Conservation (phyloP, 345 rosid genomes). For the Salix purpurea region DNA sequence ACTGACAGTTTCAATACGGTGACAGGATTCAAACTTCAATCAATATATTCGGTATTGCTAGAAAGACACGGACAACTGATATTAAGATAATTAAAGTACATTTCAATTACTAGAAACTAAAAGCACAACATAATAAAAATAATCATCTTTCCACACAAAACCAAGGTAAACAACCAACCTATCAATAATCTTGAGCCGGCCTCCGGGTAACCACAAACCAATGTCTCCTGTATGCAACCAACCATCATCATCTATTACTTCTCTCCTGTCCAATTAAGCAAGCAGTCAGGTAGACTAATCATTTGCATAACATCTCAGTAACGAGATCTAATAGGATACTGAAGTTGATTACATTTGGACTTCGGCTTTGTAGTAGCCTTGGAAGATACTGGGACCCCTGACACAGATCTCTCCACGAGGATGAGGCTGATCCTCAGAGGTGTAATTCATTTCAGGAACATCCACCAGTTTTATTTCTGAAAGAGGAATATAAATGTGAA, state of each 20-base stretch:
- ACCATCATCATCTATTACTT: slow-evolving; percentile 36
- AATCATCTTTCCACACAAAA: not conserved
- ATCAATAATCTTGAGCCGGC: slow-evolving; percentile 48
- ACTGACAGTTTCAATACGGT: not conserved
- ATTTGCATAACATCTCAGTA: not conserved
- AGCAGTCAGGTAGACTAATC: slow-evolving; percentile 10
- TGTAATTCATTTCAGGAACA: slow-evolving; percentile 94
- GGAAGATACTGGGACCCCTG: slow-evolving; percentile 78
- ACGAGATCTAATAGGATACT: slow-evolving; percentile 6
- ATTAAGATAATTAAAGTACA: not conserved
- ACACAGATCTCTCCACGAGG: slow-evolving; percentile 95
- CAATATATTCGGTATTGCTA: not conserved
- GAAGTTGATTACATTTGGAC: slow-evolving; percentile 55
- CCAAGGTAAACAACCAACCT: slow-evolving; percentile 11
- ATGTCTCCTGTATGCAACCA: slow-evolving; percentile 52
- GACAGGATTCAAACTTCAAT: not conserved
- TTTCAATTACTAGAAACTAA: no score
- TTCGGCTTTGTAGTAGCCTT: slow-evolving; percentile 82
- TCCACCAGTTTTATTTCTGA: slow-evolving; percentile 86
- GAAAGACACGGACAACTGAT: not conserved
- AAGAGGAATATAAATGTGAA: slow-evolving; percentile 12
- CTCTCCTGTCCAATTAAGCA: slow-evolving; percentile 34
- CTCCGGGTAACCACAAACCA: slow-evolving; percentile 44
- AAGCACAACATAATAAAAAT: not conserved
- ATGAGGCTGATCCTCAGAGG: slow-evolving; percentile 78